Evolutionary conservation across 306 rosid genomes (phyloP).

Genomic region (Bauhinia variegata): DNA sequence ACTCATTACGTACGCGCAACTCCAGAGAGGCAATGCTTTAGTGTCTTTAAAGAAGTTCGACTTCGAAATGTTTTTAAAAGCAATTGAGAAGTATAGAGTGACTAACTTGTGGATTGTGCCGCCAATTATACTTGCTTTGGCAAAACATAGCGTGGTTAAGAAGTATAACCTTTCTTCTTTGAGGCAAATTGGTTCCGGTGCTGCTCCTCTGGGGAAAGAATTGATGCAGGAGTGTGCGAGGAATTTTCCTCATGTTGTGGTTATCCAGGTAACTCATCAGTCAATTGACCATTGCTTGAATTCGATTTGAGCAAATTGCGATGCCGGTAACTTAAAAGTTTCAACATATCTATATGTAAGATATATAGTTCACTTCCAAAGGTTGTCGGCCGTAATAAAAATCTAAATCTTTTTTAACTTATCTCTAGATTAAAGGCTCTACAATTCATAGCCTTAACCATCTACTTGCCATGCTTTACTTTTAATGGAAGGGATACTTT

Average conservation of each 20-base stretch:
- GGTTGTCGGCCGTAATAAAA: too few species aligned
- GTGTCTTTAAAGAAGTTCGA: constrained; percentile 59
- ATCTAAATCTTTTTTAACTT: too few species aligned
- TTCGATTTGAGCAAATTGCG: neutral
- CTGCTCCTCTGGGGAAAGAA: constrained; percentile 86
- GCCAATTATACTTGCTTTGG: constrained; percentile 74
- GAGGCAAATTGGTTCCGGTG: constrained; percentile 72
- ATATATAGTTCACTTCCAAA: too few species aligned
- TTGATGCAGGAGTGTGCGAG: constrained; percentile 72
- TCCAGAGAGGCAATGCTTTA: constrained; percentile 61
- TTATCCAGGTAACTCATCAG: constrained; percentile 57
- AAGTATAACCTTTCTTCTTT: constrained; percentile 69
- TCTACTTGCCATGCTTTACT: too few species aligned
- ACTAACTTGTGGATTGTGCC: constrained; percentile 84
- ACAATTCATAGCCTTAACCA: too few species aligned
- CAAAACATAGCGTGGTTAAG: constrained; percentile 58
- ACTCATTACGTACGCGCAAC: constrained; percentile 52
- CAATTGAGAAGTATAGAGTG: constrained; percentile 63
- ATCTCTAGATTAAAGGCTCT: too few species aligned
- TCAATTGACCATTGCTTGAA: neutral
- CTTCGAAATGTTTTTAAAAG: constrained; percentile 53
- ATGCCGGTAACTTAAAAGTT: neutral
- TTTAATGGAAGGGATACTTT: too few species aligned
- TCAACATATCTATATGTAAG: neutral
- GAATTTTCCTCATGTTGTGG: constrained; percentile 51